These are phyloP conservation scores for Fusarium buharicum DNA, from an alignment of 2,329 filamentous ascomycete species.

Conservation along the genomic window DNA sequence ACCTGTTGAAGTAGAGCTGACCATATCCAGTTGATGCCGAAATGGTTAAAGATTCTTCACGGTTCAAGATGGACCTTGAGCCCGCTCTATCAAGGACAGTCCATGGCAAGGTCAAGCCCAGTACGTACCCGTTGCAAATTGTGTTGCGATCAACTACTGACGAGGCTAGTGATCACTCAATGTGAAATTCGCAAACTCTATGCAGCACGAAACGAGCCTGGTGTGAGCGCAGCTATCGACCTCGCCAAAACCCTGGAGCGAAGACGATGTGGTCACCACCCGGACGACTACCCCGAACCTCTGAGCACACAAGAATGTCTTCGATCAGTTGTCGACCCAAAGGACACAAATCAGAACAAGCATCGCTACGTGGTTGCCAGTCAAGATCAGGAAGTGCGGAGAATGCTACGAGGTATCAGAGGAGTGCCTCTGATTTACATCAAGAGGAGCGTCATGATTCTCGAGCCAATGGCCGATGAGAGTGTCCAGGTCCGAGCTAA, in stretches of 20 bases:
- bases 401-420: slow-evolving; percentile 71
- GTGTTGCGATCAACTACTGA: slow-evolving; percentile 37
- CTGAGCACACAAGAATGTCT: slow-evolving; percentile 77
- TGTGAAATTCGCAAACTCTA: slow-evolving; percentile 85
- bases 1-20: slow-evolving; percentile 35
- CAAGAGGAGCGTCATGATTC: slow-evolving; percentile 77
- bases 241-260: slow-evolving; percentile 80
- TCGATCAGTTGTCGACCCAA: slow-evolving; percentile 80
- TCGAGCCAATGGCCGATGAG: slow-evolving; percentile 76
- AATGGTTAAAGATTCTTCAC: slow-evolving; percentile 82
- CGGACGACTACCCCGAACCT: slow-evolving; percentile 75
- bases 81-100: slow-evolving; percentile 81
- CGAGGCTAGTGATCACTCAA: slow-evolving; percentile 76
- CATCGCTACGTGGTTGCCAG: slow-evolving; percentile 82
- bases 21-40: slow-evolving; percentile 75
- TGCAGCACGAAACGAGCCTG: slow-evolving; percentile 65
- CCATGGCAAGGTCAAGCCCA: slow-evolving; percentile 85
- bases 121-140: slow-evolving; percentile 57
- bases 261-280: slow-evolving; percentile 80
- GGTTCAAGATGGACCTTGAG: slow-evolving; percentile 90
- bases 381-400: slow-evolving; percentile 73
- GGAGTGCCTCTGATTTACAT: slow-evolving; percentile 84
- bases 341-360: slow-evolving; percentile 76
- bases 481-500: slow-evolving; percentile 71
- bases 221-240: slow-evolving; percentile 70